Conservation (phyloP, 2,329 filamentous ascomycete species). For the Curvularia hawaiiensis region DNA sequence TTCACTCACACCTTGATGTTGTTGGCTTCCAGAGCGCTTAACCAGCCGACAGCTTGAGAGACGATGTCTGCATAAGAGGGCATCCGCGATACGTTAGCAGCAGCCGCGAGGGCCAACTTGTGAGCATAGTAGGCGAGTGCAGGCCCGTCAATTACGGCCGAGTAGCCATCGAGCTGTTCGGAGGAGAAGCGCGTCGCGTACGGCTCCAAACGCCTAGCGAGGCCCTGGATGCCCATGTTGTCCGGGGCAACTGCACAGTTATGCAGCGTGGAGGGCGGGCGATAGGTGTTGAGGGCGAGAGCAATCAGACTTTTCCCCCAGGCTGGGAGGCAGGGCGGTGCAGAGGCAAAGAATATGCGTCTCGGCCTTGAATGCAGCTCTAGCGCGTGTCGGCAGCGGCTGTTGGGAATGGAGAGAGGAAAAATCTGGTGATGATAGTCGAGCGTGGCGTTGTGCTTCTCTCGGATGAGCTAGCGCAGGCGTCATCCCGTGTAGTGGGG, state of each 20-base stretch:
- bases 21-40: conserved; percentile 62
- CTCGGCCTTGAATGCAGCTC: conserved; percentile 6
- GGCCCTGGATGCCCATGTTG: conserved; percentile 44
- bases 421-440: conserved; percentile 12
- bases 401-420: conserved; percentile 20
- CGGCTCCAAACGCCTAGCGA: conserved; percentile 39
- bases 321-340: not conserved
- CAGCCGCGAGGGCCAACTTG: conserved; percentile 49
- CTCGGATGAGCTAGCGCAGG: conserved; percentile 27
- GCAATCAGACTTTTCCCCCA: not conserved
- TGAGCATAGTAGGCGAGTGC: conserved; percentile 77
- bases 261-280: not conserved
- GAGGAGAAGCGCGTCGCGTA: conserved; percentile 34
- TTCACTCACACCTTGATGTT: conserved; percentile 66
- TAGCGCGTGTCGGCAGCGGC: conserved; percentile 6
- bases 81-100: conserved; percentile 31
- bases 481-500: conserved; percentile 39
- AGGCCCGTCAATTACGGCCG: conserved; percentile 73
- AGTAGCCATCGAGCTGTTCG: conserved; percentile 31
- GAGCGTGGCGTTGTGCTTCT: conserved; percentile 17
- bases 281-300: conserved; percentile 3
- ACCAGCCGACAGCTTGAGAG: conserved; percentile 59
- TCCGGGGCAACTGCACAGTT: not conserved
- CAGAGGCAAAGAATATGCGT: not conserved
- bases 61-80: conserved; percentile 66